These are phyloP conservation scores for Alternaria alternata DNA, from an alignment of 2,329 filamentous ascomycete genomes.

Conservation along the genomic window DNA sequence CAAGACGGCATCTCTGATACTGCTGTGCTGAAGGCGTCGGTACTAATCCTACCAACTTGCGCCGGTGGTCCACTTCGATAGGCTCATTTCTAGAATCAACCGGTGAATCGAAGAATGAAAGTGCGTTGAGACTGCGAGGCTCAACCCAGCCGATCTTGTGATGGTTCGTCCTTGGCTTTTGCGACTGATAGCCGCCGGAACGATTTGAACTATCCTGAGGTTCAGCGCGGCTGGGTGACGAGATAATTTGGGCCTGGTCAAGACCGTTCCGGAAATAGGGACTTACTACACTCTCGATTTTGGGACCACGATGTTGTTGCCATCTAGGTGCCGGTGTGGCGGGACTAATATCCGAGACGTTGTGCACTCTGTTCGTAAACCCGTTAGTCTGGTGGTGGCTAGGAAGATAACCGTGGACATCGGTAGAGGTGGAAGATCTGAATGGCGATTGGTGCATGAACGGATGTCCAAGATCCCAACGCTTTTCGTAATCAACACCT, in stretches of 20 bases:
- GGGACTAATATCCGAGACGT: slow-evolving; percentile 3
- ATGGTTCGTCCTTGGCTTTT: slow-evolving; percentile 18
- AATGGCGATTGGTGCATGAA: slow-evolving; percentile 30
- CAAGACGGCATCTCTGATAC: slow-evolving; percentile 16
- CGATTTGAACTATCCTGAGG: slow-evolving; percentile 37
- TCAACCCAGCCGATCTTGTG: slow-evolving; percentile 28
- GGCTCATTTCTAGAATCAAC: slow-evolving; percentile 30
- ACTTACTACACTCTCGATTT: slow-evolving; percentile 49
- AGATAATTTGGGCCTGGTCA: slow-evolving; percentile 20
- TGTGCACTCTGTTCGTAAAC: slow-evolving; percentile 13
- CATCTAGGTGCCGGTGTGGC: slow-evolving; percentile 25
- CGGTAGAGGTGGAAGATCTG: slow-evolving; percentile 7
- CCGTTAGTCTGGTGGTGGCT: slow-evolving; percentile 10
- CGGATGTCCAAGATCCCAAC: slow-evolving; percentile 26
- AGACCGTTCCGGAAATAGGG: slow-evolving; percentile 48
- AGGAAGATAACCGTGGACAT: slow-evolving; percentile 9
- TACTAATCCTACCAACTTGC: slow-evolving; percentile 3
- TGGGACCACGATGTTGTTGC: slow-evolving; percentile 20
- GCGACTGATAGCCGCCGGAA: slow-evolving; percentile 39
- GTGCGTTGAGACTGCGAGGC: slow-evolving; percentile 41
- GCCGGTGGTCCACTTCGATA: slow-evolving; percentile 12
- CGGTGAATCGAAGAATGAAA: slow-evolving; percentile 48
- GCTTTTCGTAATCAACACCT: slow-evolving; percentile 5
- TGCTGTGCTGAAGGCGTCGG: slow-evolving; percentile 6
- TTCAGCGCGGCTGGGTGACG: slow-evolving; percentile 34